Conservation (phyloP, 306 rosid genomes). For the Trifolium fragiferum region DNA sequence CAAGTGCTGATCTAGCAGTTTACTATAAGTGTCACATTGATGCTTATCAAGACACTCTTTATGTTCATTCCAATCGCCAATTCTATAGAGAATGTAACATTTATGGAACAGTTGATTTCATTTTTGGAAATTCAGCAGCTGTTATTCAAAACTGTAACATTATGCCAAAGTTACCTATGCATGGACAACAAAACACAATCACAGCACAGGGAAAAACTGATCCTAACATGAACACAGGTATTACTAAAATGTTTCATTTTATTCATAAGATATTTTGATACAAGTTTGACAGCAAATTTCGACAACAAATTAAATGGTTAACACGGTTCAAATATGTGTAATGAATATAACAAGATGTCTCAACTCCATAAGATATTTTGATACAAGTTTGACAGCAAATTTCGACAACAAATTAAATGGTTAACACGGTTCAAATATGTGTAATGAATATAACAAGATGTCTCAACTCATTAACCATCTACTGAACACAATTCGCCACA, state of each 20-base stretch:
- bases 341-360: too few relatives aligned
- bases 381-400: background rate
- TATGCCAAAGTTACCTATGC: constrained; percentile 59
- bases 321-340: too few relatives aligned
- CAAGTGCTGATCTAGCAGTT: constrained; percentile 61
- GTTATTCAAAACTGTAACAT: constrained; percentile 66
- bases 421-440: too few relatives aligned
- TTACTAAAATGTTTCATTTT: background rate
- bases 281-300: background rate
- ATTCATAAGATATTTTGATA: background rate
- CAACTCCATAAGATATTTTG: background rate
- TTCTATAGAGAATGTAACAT: constrained; percentile 72
- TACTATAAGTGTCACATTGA: constrained; percentile 64
- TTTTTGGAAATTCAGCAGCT: constrained; percentile 76
- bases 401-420: background rate
- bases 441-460: too few relatives aligned
- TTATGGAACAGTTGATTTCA: constrained; percentile 77
- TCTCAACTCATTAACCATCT: background rate
- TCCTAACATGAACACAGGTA: constrained; percentile 72
- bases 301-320: background rate
- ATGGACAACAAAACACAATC: constrained; percentile 71
- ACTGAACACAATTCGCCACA: background rate
- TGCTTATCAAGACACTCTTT: constrained; percentile 76
- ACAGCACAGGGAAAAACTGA: constrained; percentile 77
- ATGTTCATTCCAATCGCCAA: constrained; percentile 66